Evolutionary conservation across 495 filamentous ascomycete genomes (phyloP).

Genomic region (Aspergillus kassunensis): DNA sequence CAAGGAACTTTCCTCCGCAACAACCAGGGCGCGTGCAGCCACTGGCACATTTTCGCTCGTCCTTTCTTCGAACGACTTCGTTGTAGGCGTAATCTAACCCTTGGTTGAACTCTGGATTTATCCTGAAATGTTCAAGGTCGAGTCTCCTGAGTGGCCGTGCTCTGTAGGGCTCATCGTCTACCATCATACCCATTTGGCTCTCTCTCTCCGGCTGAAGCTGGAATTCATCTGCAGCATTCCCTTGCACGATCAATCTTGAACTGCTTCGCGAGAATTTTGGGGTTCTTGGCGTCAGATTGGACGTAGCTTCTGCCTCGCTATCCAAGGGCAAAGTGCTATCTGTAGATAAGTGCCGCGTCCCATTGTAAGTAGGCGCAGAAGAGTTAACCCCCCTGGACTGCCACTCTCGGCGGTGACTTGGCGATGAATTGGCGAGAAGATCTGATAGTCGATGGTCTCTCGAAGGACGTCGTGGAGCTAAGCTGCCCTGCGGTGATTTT

Average conservation of each 20-base stretch:
- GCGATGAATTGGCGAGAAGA: slow-evolving; percentile 35
- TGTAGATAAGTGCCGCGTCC: background rate
- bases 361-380: background rate
- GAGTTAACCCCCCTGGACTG: background rate
- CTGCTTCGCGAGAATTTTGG: background rate
- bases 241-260: background rate
- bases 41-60: slow-evolving; percentile 69
- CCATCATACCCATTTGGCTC: slow-evolving; percentile 13
- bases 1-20: slow-evolving; percentile 70
- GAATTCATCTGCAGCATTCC: background rate
- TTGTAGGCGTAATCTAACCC: slow-evolving; percentile 70
- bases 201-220: background rate
- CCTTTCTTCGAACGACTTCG: slow-evolving; percentile 68
- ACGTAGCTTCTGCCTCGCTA: background rate
- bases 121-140: slow-evolving; percentile 68
- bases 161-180: slow-evolving; percentile 46
- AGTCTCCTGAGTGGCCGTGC: slow-evolving; percentile 50
- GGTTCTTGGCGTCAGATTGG: background rate
- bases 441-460: slow-evolving; percentile 26
- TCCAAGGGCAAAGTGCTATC: background rate
- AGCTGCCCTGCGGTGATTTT: background rate
- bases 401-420: slow-evolving; percentile 28
- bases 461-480: slow-evolving; percentile 1
- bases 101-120: slow-evolving; percentile 72
- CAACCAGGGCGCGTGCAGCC: slow-evolving; percentile 75